Evolutionary conservation across 164 flowering plant genomes (phyloP), one percentile per base, ranked within the genome.

Genomic region (Vitis labrusca): DNA sequence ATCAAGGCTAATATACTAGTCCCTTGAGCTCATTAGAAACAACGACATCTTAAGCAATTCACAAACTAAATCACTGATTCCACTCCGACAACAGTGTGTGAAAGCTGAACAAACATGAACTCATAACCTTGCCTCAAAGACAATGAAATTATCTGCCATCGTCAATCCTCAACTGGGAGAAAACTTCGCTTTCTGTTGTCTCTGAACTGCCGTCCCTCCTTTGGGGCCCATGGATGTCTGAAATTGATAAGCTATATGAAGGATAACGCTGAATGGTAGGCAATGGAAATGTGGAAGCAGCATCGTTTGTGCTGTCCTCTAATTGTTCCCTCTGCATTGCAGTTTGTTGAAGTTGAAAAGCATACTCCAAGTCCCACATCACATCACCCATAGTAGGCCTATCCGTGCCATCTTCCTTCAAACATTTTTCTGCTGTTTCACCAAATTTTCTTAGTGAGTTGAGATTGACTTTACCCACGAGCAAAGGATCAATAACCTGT

Each of bases 371-470:
- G n/a, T 78, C 68, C 84, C 82, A 78, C 48, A 68, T 11, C n/a
- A 81, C 82, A 57, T 79, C 80, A 17, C 65, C 65, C 77, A 82
- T 79, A 11, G 60, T 58, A 48, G 82, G 85, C 74, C 85, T 78
- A 15, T 79, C 82, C 8, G 4, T 69, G 3, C 82, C 81, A 61
- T 12, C 6, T 50, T 72, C 77, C 15, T 63, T 66, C 69, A 82
- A 67, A 63, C 85, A 82, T 32, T 75, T 79, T 64, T 73, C 81
- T 0, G 67, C 44, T 7, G 44, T 2, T 32, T 32, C 44, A 32
- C 44, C 44, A 32, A 32, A 32, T 32, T 32, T 32, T 56, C 76
- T 77, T 50, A 82, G 19, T 3, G 81, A 82, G 49, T 68, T 77
- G 2, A 74, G 69, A 47, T 65, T 73, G 10, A 79, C 77, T 49